phyloP scores from a whole-genome alignment of 192 early-diverging fungal genomes.

The Spinellus fusiger region DNA sequence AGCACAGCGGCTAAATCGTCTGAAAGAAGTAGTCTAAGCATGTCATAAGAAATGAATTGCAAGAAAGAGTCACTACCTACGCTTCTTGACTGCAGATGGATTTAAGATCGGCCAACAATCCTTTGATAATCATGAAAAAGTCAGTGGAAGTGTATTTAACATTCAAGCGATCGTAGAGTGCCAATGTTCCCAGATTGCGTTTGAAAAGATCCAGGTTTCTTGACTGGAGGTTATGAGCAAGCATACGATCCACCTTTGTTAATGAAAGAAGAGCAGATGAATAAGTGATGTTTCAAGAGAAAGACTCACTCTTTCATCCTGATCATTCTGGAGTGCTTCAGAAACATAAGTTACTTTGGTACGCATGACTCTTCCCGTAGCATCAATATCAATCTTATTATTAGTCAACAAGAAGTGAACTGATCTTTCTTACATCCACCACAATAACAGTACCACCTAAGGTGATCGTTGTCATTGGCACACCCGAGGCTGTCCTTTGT shows the following conservation, averaged over 20 bases:
- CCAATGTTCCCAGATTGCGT: slow-evolving; percentile 19
- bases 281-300: too few species aligned
- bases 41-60: neutral
- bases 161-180: slow-evolving; percentile 25
- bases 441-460: slow-evolving; percentile 30
- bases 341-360: slow-evolving; percentile 28
- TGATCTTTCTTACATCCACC: slow-evolving; percentile 16
- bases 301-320: slow-evolving; percentile 11
- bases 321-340: slow-evolving; percentile 23
- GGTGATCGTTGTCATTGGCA: slow-evolving; percentile 25
- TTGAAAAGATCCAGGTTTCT: slow-evolving; percentile 4
- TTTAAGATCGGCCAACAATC: slow-evolving; percentile 15
- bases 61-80: slow-evolving; percentile 7
- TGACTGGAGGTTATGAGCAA: slow-evolving; percentile 15
- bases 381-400: slow-evolving; percentile 27
- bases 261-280: too few species aligned
- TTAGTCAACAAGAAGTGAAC: neutral
- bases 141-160: slow-evolving; percentile 18
- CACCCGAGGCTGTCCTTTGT: slow-evolving; percentile 16
- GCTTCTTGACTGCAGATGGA: slow-evolving; percentile 21
- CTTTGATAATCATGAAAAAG: slow-evolving; percentile 18
- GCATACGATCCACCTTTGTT: slow-evolving; percentile 13
- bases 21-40: slow-evolving; percentile 9
- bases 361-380: slow-evolving; percentile 12
- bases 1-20: slow-evolving; percentile 13